Evolutionary conservation across 768 basidiomycete genomes (phyloP).

Genomic region (Boletus tomentosulus): DNA sequence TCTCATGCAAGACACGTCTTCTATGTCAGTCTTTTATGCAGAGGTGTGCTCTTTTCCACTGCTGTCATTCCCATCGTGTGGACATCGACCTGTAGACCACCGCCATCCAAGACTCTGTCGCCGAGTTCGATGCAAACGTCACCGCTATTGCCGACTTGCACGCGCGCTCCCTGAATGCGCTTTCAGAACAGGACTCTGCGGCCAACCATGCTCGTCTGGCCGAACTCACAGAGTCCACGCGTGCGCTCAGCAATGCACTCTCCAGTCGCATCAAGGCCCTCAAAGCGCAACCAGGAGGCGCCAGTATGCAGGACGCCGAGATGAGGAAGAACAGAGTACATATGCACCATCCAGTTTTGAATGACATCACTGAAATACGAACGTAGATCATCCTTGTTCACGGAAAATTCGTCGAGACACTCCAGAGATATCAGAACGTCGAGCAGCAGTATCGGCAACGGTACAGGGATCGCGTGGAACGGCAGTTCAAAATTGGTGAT

Average conservation of each 20-base stretch:
- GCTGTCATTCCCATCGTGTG: neutral
- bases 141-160: conserved; percentile 46
- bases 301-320: conserved; percentile 39
- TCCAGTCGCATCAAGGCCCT: conserved; percentile 59
- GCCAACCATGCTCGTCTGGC: conserved; percentile 47
- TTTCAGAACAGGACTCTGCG: conserved; percentile 42
- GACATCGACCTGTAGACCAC: conserved; percentile 35
- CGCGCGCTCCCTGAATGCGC: conserved; percentile 46
- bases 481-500: conserved; percentile 75
- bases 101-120: conserved; percentile 44
- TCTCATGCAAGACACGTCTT: conserved; percentile 14
- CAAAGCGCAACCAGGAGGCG: conserved; percentile 35
- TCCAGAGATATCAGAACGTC: conserved; percentile 74
- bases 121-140: conserved; percentile 44
- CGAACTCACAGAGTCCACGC: conserved; percentile 56
- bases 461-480: conserved; percentile 62
- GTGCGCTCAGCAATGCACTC: conserved; percentile 51
- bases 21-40: conserved; percentile 32
- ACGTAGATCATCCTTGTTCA: conserved; percentile 56
- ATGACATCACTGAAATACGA: neutral
- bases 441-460: conserved; percentile 67
- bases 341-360: neutral
- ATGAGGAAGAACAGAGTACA: conserved; percentile 39
- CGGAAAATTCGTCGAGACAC: conserved; percentile 67
- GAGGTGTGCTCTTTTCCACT: conserved; percentile 18